Evolutionary conservation across 805 yeast species (phyloP).

Genomic region (Clavispora vitiphila): DNA sequence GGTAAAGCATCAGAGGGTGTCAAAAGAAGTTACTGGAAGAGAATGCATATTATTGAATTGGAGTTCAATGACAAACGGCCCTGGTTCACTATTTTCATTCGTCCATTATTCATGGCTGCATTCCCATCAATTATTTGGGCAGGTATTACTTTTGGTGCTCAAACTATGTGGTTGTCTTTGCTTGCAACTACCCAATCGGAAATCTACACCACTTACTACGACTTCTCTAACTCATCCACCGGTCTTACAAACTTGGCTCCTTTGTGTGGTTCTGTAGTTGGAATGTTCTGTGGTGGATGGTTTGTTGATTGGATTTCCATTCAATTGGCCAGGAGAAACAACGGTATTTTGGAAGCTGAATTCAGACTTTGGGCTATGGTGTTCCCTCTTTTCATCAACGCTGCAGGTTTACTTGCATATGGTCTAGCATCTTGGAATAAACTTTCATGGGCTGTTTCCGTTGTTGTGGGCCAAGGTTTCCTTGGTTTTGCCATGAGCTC

Average conservation of each 20-base stretch:
- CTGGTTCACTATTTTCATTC: conserved; percentile 30
- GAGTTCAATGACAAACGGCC: conserved; percentile 38
- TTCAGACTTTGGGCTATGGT: conserved; percentile 50
- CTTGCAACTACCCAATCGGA: conserved; percentile 41
- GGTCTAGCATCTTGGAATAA: conserved; percentile 59
- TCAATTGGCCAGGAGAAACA: conserved; percentile 46
- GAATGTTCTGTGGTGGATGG: conserved; percentile 45
- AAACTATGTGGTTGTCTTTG: conserved; percentile 47
- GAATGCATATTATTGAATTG: conserved; percentile 33
- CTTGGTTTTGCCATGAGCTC: conserved; percentile 52
- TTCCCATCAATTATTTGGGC: conserved; percentile 54
- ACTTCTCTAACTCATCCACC: conserved; percentile 30
- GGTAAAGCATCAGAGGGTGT: conserved; percentile 7
- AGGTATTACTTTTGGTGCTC: conserved; percentile 48
- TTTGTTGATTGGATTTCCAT: conserved; percentile 57
- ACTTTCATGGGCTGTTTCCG: conserved; percentile 52
- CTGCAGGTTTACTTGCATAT: conserved; percentile 53
- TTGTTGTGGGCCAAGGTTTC: conserved; percentile 48
- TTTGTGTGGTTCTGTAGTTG: conserved; percentile 40
- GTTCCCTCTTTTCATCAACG: conserved; percentile 45
- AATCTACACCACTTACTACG: conserved; percentile 36
- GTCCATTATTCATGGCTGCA: conserved; percentile 32
- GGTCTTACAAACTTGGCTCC: conserved; percentile 55
- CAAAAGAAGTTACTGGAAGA: conserved; percentile 34
- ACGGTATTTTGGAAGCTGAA: conserved; percentile 54